A percentile compares a stretch with the other conserved stretches of the same genome.
Conservation (phyloP, 257 asterid genomes). For the Nicotiana otophora region DNA sequence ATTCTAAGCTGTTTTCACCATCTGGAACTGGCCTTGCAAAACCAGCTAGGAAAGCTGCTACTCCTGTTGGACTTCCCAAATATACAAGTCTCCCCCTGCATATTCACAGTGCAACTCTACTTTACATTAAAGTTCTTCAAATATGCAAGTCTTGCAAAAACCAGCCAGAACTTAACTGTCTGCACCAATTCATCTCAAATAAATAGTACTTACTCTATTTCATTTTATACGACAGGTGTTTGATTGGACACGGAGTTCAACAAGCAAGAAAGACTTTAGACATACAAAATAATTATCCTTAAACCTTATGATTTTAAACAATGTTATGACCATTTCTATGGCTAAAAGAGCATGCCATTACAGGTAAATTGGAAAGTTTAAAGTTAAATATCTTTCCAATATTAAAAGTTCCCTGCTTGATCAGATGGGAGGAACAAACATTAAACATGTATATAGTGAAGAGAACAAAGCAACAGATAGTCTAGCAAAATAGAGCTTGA, state of each 20-base stretch:
- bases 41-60: slow-evolving; percentile 48
- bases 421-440: too few relatives aligned
- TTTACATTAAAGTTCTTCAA: not conserved
- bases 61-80: slow-evolving; percentile 55
- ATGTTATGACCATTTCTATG: not conserved
- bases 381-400: not conserved
- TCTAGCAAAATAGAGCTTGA: not conserved
- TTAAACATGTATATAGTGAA: too few relatives aligned
- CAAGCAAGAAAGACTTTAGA: not conserved
- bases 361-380: not conserved
- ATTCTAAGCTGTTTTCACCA: slow-evolving; percentile 66
- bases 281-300: not conserved
- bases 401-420: too few relatives aligned
- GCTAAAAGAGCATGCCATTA: not conserved
- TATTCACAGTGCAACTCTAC: not conserved
- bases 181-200: not conserved
- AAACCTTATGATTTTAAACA: too few relatives aligned
- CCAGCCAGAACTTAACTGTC: not conserved
- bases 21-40: slow-evolving; percentile 78
- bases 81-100: slow-evolving; percentile 73
- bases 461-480: not conserved
- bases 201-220: not conserved
- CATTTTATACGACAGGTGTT: not conserved
- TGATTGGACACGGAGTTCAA: not conserved
- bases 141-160: not conserved